Evolutionary conservation across 2,329 filamentous ascomycete species (phyloP), one percentile per base, ranked within the genome.

Genomic region (Sphaerulina musiva): DNA sequence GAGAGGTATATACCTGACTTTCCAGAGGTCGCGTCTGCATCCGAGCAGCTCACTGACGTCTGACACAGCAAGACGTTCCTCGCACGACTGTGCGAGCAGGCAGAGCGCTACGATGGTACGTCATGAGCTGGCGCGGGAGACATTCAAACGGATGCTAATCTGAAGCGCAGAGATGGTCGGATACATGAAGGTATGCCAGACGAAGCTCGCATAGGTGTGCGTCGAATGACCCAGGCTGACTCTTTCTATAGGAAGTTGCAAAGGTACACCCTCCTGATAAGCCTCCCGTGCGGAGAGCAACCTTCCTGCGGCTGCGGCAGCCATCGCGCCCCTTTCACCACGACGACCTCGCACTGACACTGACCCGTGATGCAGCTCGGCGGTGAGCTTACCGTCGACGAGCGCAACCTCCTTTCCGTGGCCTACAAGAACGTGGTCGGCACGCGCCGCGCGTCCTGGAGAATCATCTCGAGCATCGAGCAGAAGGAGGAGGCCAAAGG

Each of bases 381-480:
- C 68, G 82, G 82, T 68, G 82, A 85, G 71, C 78, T 85, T 67
- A 80, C 81, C 60, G 82, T 85, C 62, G 82, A 85, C 69, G 82
- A 85, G 75, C 82, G 82, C 72, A 97, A 97, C 80, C 87, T 98
- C 63, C 86, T 98, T 65, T 95, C 89, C 64, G 93, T 97, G 70
- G 92, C 92, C 74, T 98, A 98, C 86, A 98, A 98, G 88, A 98
- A 98, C 78, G 93, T 98, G 59, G 89, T 98, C 70, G 92, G 93
- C 70, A 95, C 93, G 72, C 87, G 92, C 76, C 92, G 93, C 84
- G 92, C 92, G 72, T 96, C 90, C 69, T 98, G 92, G 92, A 86
- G 92, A 79, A 97, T 98, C 78, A 95, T 98, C 78, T 95, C 91
- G 73, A 97, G 93, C 73, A 97, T 98, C 77, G 92, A 97, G 81